phyloP scores from a whole-genome alignment of 805 yeast species.

The Yarrowia divulgata region DNA sequence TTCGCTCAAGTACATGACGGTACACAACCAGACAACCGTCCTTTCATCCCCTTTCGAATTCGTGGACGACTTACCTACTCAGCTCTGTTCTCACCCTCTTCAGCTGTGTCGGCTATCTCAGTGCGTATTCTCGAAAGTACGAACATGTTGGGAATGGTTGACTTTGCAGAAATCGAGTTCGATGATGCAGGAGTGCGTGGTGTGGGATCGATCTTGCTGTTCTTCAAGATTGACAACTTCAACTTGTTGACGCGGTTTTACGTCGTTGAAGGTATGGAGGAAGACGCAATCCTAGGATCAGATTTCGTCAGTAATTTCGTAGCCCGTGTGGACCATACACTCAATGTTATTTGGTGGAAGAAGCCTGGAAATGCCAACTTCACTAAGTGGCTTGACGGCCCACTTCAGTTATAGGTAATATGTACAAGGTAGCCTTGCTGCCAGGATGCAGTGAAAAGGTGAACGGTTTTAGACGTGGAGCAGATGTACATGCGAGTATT shows the following conservation, averaged over 20 bases:
- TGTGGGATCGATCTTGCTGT: constrained; percentile 23
- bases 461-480: no score
- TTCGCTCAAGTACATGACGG: background rate
- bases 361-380: constrained; percentile 15
- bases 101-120: constrained; percentile 16
- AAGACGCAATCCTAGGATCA: constrained; percentile 22
- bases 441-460: no score
- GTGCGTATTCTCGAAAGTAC: constrained; percentile 23
- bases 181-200: constrained; percentile 20
- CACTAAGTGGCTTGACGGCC: constrained; percentile 33
- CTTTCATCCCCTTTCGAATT: constrained; percentile 22
- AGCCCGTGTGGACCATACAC: constrained; percentile 18
- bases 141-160: constrained; percentile 34
- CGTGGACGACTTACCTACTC: constrained; percentile 25
- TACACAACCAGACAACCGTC: background rate
- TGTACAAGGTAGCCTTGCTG: no score
- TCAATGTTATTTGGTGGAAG: constrained; percentile 33
- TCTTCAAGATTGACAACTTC: constrained; percentile 28
- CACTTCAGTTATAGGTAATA: constrained; percentile 10
- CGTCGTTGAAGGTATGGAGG: constrained; percentile 31
- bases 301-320: constrained; percentile 34
- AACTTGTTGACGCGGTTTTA: constrained; percentile 27
- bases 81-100: constrained; percentile 12
- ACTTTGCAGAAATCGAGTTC: constrained; percentile 29
- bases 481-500: no score